phyloP scores from a whole-genome alignment of 2,329 filamentous ascomycete genomes.

The Trichoderma asperellum region DNA sequence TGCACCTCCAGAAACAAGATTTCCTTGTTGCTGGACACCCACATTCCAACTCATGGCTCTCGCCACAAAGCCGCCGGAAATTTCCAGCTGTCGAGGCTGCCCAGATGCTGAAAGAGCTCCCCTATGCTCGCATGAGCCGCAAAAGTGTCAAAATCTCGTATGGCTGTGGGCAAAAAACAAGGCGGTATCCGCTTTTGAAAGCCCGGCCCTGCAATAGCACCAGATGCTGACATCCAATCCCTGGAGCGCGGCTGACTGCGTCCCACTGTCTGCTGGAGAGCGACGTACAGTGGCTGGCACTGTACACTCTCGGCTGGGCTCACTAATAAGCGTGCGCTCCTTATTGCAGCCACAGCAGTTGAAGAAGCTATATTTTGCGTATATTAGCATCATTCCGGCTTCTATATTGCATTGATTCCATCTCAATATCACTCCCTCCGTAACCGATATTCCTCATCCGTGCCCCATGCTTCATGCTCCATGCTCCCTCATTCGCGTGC shows the following conservation, averaged over 20 bases:
- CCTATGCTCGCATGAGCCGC: conserved; percentile 10
- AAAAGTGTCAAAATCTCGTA: conserved; percentile 22
- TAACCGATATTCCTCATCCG: conserved; percentile 19
- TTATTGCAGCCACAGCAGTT: conserved; percentile 19
- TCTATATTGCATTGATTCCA: neutral
- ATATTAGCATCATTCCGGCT: neutral
- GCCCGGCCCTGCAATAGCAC: conserved; percentile 25
- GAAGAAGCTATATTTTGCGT: conserved; percentile 7
- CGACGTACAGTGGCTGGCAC: neutral
- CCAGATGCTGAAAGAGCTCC: neutral
- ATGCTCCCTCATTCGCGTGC: neutral
- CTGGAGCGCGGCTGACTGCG: conserved; percentile 27
- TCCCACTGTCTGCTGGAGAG: conserved; percentile 21
- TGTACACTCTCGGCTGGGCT: conserved; percentile 11
- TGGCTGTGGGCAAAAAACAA: conserved; percentile 15
- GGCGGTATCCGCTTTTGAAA: conserved; percentile 26
- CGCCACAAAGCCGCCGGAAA: neutral
- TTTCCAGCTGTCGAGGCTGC: neutral
- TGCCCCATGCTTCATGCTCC: neutral
- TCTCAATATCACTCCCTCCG: neutral
- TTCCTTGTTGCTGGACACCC: conserved; percentile 1
- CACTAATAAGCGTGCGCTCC: conserved; percentile 18
- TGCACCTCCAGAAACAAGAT: neutral
- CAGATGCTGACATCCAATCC: conserved; percentile 29
- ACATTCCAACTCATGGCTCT: neutral